Evolutionary conservation across 768 basidiomycete genomes (phyloP), one percentile per base, ranked within the genome.

Genomic region (Arthromyces matolae): DNA sequence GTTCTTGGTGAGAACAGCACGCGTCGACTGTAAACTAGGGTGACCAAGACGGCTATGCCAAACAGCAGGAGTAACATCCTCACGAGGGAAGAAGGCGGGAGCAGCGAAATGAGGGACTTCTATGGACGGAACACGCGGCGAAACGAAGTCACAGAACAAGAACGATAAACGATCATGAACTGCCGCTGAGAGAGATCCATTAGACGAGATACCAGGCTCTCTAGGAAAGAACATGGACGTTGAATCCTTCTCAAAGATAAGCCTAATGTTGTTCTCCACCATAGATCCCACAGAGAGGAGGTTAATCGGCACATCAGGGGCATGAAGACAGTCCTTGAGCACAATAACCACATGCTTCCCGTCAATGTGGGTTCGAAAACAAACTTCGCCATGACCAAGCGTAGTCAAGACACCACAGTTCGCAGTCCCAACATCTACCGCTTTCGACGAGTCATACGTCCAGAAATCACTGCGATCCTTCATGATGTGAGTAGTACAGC

Each of bases 211-310:
- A 31, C 2, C 9, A n/a, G 55, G 42, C 8, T 49, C 45, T 3
- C 61, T 61, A 14, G 23, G 13, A 19, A 27, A 29, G n/a, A 29
- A 40, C 24, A 49, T 40, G 2, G 23, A 16, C 28, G 39, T 37
- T 1, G 36, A 3, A 29, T 40, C 32, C 9, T 23, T 16, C 19
- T 46, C 23, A 18, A 50, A 55, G 28, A 18, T 42, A 19, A 55
- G 24, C 10, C 23, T 18, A 14, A 49, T 19, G 10, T 28, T 23
- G 34, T 49, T 23, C 10, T 60, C 48, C 0, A 34, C 47, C 14
- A 66, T 47, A 4, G 46, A 37, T 18, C 60, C 58, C 22, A 64
- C 52, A 0, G 58, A 64, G 0, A 65, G 18, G 1, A 66, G 51
- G 16, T 64, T 60, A 1, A 62, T 50, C 0, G 58, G 57, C 0